Percentiles rank a stretch among this genome's conserved stretches.
Evolutionary conservation across 345 rosid species (phyloP).

Genomic region (Murraya koenigii): DNA sequence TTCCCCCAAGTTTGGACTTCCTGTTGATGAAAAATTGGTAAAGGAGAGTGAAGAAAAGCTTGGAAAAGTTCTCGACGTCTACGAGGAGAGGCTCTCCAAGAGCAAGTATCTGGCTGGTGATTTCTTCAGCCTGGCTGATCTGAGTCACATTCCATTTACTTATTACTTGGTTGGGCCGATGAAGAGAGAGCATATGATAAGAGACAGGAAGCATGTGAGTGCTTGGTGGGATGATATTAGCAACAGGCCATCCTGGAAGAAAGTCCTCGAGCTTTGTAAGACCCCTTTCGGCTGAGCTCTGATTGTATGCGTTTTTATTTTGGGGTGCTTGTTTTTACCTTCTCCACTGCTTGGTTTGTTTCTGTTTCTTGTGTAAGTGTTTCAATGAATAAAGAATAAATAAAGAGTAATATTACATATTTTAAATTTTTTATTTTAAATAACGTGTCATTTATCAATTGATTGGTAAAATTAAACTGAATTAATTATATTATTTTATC

Average conservation of each 20-base stretch:
- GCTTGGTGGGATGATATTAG: conserved; percentile 70
- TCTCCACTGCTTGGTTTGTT: too few relatives aligned
- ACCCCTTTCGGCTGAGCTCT: too few relatives aligned
- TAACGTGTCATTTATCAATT: too few relatives aligned
- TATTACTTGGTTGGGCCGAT: conserved; percentile 57
- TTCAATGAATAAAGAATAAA: too few relatives aligned
- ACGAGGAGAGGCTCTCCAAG: conserved; percentile 58
- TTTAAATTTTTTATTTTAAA: too few relatives aligned
- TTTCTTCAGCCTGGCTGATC: conserved; percentile 68
- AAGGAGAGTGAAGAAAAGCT: conserved; percentile 67
- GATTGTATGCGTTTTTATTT: too few relatives aligned
- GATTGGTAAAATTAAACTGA: too few relatives aligned
- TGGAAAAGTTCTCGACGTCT: conserved; percentile 43
- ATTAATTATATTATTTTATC: too few relatives aligned
- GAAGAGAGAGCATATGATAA: conserved; percentile 47
- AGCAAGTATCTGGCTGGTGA: conserved; percentile 68
- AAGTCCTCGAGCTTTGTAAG: conserved; percentile 31
- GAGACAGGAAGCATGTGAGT: conserved; percentile 57
- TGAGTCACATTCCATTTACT: conserved; percentile 59
- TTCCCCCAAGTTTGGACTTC: conserved; percentile 38
- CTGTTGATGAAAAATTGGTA: conserved; percentile 41
- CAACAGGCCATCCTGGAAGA: conserved; percentile 65
- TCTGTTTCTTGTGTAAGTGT: too few relatives aligned
- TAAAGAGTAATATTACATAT: too few relatives aligned
- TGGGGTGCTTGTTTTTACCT: too few relatives aligned